Evolutionary conservation across 1,284 basidiomycete genomes (phyloP).

Genomic region (Chalciporus sp.): DNA sequence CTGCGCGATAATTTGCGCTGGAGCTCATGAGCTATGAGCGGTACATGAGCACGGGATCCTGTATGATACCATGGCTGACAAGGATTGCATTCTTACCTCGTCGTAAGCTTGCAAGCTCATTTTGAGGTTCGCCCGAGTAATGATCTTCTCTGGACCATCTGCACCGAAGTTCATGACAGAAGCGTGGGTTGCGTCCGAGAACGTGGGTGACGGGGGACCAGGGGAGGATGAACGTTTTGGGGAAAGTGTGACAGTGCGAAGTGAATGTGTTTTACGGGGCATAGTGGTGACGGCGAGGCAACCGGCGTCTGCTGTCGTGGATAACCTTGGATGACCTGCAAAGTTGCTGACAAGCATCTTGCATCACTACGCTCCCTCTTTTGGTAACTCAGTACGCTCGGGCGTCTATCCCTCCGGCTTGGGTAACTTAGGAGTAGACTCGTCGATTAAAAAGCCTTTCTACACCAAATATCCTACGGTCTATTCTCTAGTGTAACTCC

Average conservation of each 20-base stretch:
- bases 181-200: slow-evolving; percentile 78
- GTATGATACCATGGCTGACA: neutral
- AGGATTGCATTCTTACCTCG: slow-evolving; percentile 51
- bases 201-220: slow-evolving; percentile 76
- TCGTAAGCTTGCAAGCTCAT: slow-evolving; percentile 79
- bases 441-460: neutral
- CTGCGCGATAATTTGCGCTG: slow-evolving; percentile 83
- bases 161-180: slow-evolving; percentile 73
- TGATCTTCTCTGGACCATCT: slow-evolving; percentile 76
- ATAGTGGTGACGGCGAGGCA: slow-evolving; percentile 38
- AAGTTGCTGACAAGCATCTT: neutral
- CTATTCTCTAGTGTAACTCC: neutral
- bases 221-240: slow-evolving; percentile 54
- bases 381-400: slow-evolving; percentile 14
- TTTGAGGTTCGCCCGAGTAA: slow-evolving; percentile 80
- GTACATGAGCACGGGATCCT: slow-evolving; percentile 20
- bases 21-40: slow-evolving; percentile 68
- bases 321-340: slow-evolving; percentile 4
- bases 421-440: neutral
- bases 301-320: slow-evolving; percentile 15
- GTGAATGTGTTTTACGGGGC: slow-evolving; percentile 60
- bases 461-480: neutral
- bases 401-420: slow-evolving; percentile 15
- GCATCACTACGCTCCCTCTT: slow-evolving; percentile 11
- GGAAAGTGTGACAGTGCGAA: slow-evolving; percentile 56